A percentile compares a stretch with the other conserved stretches of the same genome.
Conservation (phyloP, 352 stramenopile genomes). For the Pseudoperonospora humuli region DNA sequence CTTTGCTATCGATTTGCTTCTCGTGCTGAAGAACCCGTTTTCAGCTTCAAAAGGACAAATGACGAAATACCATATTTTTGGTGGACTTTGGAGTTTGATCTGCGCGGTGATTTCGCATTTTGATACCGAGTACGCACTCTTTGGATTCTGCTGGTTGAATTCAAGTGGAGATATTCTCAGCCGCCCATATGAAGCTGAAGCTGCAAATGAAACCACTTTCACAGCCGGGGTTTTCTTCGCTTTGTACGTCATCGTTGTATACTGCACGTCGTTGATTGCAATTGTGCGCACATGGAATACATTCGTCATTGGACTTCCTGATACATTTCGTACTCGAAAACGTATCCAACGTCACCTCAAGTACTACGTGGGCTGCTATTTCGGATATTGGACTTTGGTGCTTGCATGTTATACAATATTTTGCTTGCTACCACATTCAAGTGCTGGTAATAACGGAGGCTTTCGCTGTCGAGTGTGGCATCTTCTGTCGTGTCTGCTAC, state of each 20-base stretch:
- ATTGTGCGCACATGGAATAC: slow-evolving; percentile 76
- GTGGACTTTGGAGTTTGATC: slow-evolving; percentile 58
- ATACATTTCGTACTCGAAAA: slow-evolving; percentile 69
- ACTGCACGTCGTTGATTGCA: slow-evolving; percentile 68
- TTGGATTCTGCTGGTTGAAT: slow-evolving; percentile 76
- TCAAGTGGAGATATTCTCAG: slow-evolving; percentile 41
- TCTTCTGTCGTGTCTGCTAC: slow-evolving; percentile 55
- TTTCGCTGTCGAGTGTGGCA: slow-evolving; percentile 66
- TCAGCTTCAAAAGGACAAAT: slow-evolving; percentile 73
- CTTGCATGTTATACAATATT: slow-evolving; percentile 63
- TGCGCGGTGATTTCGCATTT: slow-evolving; percentile 69
- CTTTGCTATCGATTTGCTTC: slow-evolving; percentile 75
- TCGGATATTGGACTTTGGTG: slow-evolving; percentile 79
- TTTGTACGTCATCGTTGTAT: slow-evolving; percentile 75
- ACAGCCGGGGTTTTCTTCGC: slow-evolving; percentile 72
- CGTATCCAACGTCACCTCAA: slow-evolving; percentile 78
- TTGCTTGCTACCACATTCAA: slow-evolving; percentile 37
- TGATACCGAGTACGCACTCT: slow-evolving; percentile 67
- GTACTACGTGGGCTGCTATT: slow-evolving; percentile 85
- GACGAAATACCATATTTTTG: slow-evolving; percentile 72
- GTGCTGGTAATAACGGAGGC: slow-evolving; percentile 12
- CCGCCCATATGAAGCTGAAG: slow-evolving; percentile 7
- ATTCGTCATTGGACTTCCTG: slow-evolving; percentile 59
- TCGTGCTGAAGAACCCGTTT: slow-evolving; percentile 83
- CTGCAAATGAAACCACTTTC: slow-evolving; percentile 31